These are phyloP conservation scores for Stemphylium beticola DNA, from an alignment of 2,329 filamentous ascomycete species.

Conservation along the genomic window DNA sequence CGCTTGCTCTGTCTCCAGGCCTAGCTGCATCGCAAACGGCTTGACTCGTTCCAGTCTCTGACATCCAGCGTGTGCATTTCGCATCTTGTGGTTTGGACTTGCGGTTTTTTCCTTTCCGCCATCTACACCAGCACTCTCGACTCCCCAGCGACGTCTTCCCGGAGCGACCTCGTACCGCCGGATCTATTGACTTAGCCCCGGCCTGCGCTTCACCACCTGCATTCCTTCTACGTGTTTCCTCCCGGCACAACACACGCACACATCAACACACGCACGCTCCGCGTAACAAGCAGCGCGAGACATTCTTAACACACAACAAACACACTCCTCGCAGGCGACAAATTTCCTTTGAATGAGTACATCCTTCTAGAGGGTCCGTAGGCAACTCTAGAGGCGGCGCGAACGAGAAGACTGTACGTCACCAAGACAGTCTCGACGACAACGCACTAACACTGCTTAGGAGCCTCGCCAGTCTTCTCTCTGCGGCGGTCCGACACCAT, in stretches of 20 bases:
- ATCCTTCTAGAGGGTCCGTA: conserved; percentile 41
- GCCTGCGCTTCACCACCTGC: conserved; percentile 29
- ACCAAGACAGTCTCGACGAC: conserved; percentile 4
- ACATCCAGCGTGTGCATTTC: conserved; percentile 16
- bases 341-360: conserved; percentile 47
- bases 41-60: conserved; percentile 10
- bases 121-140: conserved; percentile 10
- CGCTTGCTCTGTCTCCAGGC: conserved; percentile 16
- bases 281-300: conserved; percentile 16
- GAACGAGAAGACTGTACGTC: conserved; percentile 51
- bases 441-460: conserved; percentile 37
- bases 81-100: conserved; percentile 14
- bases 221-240: conserved; percentile 14
- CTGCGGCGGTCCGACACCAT: conserved; percentile 43
- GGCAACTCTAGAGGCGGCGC: conserved; percentile 46
- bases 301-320: conserved; percentile 15
- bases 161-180: conserved; percentile 32
- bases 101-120: conserved; percentile 17
- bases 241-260: neutral
- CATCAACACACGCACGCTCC: conserved; percentile 1
- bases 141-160: conserved; percentile 19
- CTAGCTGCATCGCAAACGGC: conserved; percentile 8
- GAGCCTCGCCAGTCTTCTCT: conserved; percentile 52
- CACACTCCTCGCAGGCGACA: conserved; percentile 18
- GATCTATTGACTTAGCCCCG: conserved; percentile 51